phyloP scores from a whole-genome alignment of 306 rosid species.

The Casuarina equisetifolia region DNA sequence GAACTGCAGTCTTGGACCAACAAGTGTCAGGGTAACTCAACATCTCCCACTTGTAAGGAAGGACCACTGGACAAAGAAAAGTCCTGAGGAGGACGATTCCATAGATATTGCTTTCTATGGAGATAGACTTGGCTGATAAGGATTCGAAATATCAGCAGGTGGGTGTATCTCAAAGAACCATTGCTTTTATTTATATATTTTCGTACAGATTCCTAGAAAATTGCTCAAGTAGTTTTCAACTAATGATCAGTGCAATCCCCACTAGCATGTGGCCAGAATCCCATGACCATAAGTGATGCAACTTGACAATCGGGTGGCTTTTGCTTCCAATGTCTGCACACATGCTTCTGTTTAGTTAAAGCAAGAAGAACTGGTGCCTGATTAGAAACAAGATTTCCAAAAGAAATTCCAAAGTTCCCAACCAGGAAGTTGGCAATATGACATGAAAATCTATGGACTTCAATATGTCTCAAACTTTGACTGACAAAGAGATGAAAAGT shows the following conservation, averaged over 20 bases:
- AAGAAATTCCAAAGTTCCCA: not conserved
- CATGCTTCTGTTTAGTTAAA: conserved; percentile 11
- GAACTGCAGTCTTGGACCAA: conserved; percentile 1
- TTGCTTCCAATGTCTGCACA: conserved; percentile 10
- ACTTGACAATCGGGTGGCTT: conserved; percentile 34
- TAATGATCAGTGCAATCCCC: conserved; percentile 59
- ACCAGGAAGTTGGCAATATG: not conserved
- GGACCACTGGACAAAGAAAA: conserved; percentile 48
- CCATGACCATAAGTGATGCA: conserved; percentile 38
- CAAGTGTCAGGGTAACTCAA: conserved; percentile 17
- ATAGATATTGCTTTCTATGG: conserved; percentile 35
- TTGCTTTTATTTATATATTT: conserved; percentile 14
- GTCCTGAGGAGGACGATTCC: conserved; percentile 34
- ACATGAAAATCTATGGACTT: conserved; percentile 13
- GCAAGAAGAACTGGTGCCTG: not conserved
- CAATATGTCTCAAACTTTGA: too few species aligned
- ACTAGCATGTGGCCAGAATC: conserved; percentile 41
- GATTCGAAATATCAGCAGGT: conserved; percentile 44
- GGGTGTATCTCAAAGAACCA: conserved; percentile 36
- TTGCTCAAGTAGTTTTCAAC: conserved; percentile 46
- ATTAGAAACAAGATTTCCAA: not conserved
- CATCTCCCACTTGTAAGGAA: conserved; percentile 35
- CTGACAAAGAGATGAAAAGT: too few species aligned
- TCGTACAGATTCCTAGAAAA: conserved; percentile 47
- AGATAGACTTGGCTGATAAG: conserved; percentile 49